phyloP scores from a whole-genome alignment of 768 basidiomycete genomes.

The Exsudoporus frostii region DNA sequence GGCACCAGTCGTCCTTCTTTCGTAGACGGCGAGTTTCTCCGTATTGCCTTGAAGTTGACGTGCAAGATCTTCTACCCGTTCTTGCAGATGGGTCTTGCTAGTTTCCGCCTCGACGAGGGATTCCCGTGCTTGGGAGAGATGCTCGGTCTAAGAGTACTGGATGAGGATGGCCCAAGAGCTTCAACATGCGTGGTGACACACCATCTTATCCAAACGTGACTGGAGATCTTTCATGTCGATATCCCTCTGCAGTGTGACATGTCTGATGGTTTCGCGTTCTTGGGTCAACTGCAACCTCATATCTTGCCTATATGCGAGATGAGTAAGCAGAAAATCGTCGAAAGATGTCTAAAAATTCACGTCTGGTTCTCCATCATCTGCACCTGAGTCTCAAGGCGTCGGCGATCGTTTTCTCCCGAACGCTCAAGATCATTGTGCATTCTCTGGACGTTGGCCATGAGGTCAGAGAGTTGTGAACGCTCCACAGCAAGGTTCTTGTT shows the following conservation, averaged over 20 bases:
- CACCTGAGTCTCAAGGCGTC: conserved; percentile 75
- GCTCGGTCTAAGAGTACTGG: conserved; percentile 45
- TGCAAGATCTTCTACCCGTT: conserved; percentile 46
- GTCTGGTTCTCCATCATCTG: conserved; percentile 75
- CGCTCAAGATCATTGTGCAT: conserved; percentile 88
- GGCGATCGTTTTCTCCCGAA: conserved; percentile 78
- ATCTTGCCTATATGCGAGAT: conserved; percentile 56
- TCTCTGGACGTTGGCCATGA: conserved; percentile 86
- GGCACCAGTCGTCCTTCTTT: conserved; percentile 49
- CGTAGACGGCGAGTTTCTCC: conserved; percentile 86
- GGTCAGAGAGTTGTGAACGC: conserved; percentile 78
- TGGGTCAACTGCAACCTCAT: conserved; percentile 63
- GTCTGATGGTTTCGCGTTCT: conserved; percentile 74
- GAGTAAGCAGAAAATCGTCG: neutral
- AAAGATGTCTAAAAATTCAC: conserved; percentile 40
- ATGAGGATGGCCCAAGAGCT: conserved; percentile 8
- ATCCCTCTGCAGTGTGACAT: conserved; percentile 75
- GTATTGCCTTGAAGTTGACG: conserved; percentile 69
- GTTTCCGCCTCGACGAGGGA: conserved; percentile 69
- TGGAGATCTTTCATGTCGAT: conserved; percentile 77
- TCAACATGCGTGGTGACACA: conserved; percentile 34
- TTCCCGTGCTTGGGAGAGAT: conserved; percentile 68
- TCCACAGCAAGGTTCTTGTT: conserved; percentile 78
- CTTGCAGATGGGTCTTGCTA: conserved; percentile 74
- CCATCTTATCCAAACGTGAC: conserved; percentile 64